phyloP scores from a whole-genome alignment of 164 flowering plant genomes.

The Santalum album region DNA sequence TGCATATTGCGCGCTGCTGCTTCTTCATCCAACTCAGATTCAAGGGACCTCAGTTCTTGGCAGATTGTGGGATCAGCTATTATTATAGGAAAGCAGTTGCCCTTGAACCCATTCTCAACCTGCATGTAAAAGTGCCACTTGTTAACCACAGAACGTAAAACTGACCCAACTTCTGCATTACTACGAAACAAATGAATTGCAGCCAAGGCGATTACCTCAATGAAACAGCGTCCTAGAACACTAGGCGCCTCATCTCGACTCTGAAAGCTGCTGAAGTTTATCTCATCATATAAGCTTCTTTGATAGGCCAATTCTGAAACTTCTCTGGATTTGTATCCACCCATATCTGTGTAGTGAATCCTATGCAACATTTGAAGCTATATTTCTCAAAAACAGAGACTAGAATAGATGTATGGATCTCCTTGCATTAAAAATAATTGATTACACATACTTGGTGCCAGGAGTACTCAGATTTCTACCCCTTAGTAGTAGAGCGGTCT shows the following conservation, averaged over 20 bases:
- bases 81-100: constrained; percentile 76
- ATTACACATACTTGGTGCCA: constrained; percentile 57
- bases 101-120: constrained; percentile 86
- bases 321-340: background rate
- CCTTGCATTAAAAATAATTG: background rate
- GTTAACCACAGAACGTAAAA: too few species aligned
- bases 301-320: background rate
- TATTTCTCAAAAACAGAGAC: background rate
- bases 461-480: constrained; percentile 56
- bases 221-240: constrained; percentile 28
- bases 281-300: background rate
- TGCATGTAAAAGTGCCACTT: constrained; percentile 20
- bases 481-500: constrained; percentile 50
- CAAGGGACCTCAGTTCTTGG: constrained; percentile 62
- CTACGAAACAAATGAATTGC: too few species aligned
- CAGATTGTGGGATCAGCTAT: constrained; percentile 72
- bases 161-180: too few species aligned
- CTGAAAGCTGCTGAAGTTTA: background rate
- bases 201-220: constrained; percentile 48
- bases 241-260: background rate
- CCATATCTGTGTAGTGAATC: background rate
- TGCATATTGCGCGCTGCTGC: constrained; percentile 17
- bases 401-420: background rate
- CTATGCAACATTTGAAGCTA: background rate
- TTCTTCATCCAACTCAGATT: constrained; percentile 46